These are phyloP conservation scores for Ceratobasidium sp. DNA, from an alignment of 1,284 basidiomycete species.

Conservation along the genomic window DNA sequence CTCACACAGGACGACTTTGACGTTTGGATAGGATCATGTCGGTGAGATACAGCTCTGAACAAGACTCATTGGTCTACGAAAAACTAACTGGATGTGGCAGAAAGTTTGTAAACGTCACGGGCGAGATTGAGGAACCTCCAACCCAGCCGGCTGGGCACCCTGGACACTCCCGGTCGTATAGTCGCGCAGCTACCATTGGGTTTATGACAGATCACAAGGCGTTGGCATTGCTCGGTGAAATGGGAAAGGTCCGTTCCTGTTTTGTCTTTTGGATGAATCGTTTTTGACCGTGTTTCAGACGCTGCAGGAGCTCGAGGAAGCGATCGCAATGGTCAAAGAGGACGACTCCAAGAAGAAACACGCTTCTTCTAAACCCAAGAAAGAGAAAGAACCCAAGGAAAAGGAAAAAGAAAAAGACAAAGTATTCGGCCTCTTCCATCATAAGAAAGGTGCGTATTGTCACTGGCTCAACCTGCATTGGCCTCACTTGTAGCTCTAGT, in stretches of 20 bases:
- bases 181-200: constrained; percentile 33
- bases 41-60: constrained; percentile 56
- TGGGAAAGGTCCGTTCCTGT: constrained; percentile 17
- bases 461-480: background rate
- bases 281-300: constrained; percentile 38
- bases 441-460: constrained; percentile 40
- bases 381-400: constrained; percentile 48
- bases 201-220: constrained; percentile 32
- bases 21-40: constrained; percentile 73
- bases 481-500: constrained; percentile 3
- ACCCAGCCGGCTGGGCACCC: background rate
- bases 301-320: constrained; percentile 46
- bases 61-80: background rate
- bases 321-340: constrained; percentile 47
- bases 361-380: constrained; percentile 14
- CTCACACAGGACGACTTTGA: constrained; percentile 72
- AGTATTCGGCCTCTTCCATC: constrained; percentile 42
- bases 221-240: constrained; percentile 35
- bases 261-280: background rate
- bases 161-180: constrained; percentile 39
- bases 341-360: constrained; percentile 41
- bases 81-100: constrained; percentile 21
- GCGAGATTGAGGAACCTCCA: constrained; percentile 23
- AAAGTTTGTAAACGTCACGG: constrained; percentile 45
- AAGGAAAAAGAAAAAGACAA: constrained; percentile 44